phyloP scores from a whole-genome alignment of 139 green algal species.

The Pleodorina starrii region DNA sequence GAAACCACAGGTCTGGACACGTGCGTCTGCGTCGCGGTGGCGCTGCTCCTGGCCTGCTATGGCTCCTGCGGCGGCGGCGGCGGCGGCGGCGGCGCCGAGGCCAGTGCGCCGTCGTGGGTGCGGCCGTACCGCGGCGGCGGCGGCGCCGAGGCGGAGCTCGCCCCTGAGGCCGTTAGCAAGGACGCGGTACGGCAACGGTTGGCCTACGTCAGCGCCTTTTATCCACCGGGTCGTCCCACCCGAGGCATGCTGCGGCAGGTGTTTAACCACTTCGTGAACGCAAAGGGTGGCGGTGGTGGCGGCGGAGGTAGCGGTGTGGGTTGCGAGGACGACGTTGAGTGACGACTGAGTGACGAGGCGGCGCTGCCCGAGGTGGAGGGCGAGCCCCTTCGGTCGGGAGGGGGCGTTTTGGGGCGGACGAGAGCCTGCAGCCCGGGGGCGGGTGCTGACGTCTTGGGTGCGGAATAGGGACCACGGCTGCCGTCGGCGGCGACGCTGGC shows the following conservation, averaged over 20 bases:
- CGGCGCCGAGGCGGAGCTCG: background rate
- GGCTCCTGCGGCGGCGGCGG: background rate
- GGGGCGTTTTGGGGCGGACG: too few relatives aligned
- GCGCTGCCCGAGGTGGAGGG: too few relatives aligned
- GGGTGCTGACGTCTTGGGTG: too few relatives aligned
- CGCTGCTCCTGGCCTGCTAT: constrained; percentile 76
- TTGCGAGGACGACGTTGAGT: background rate
- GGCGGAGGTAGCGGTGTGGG: background rate
- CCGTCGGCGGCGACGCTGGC: too few relatives aligned
- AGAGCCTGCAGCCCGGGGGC: too few relatives aligned
- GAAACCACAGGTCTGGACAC: constrained; percentile 70
- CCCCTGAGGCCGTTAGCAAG: constrained; percentile 60
- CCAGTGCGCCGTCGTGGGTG: background rate
- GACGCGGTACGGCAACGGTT: constrained; percentile 71
- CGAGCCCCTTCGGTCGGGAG: too few relatives aligned
- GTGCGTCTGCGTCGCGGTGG: constrained; percentile 72
- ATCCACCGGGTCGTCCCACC: constrained; percentile 69
- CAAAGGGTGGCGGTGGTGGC: too few relatives aligned
- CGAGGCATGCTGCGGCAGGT: constrained; percentile 83
- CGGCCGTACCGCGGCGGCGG: background rate
- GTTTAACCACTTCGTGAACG: constrained; percentile 79
- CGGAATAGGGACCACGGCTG: too few relatives aligned
- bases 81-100: too few relatives aligned
- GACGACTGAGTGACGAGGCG: too few relatives aligned
- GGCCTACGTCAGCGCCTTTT: constrained; percentile 67